Evolutionary conservation across 2,329 filamentous ascomycete species (phyloP), one percentile per base, ranked within the genome.

Genomic region (Cercospora sp.): DNA sequence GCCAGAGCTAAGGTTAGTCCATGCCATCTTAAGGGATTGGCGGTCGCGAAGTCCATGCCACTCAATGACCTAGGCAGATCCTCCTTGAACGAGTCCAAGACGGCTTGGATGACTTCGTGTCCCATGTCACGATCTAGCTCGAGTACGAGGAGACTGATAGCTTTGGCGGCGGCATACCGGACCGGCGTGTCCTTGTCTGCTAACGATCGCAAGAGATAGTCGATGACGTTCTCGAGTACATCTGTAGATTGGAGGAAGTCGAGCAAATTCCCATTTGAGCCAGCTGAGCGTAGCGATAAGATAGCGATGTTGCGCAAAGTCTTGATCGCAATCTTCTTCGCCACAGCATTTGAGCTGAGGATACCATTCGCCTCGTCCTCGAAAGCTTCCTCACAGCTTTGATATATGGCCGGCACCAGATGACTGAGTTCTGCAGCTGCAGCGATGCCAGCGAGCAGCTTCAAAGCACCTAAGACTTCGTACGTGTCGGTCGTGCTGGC

Each of bases 111-210:
- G 10, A 99, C 90, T 76, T 98, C 91, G 1, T 87, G 86, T 1
- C 92, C 93, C 90, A 97, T 93, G 24, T 90, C 90, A 0, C 87
- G 80, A 55, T 93, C 88, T 7, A 99, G 81, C 72, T 91, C 94
- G 61, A 96, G 82, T 0, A 94, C 90, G 72, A 98, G 89, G 63
- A 97, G 86, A 79, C 93, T 97, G 55, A 98, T 86, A 3, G 93
- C 91, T 81, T 99, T 99, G 79, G 93, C 97, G 21, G 94, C 92
- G 34, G 94, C 91, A 74, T 97, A 88, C 43, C 95, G 86, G 12
- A 99, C 94, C 0, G 93, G 93, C 0, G 94, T 97, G 75, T 98
- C 94, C 69, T 92, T 91, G 78, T 99, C 95, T 1, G 89, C 89
- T 1, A 98, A 83, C 12, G 87, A 86, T 68, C 92, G 90, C 2